Percentiles rank a stretch among this genome's conserved stretches.
phyloP scores from a whole-genome alignment of 108 stramenopile genomes.

The Conticribra weissflogii region DNA sequence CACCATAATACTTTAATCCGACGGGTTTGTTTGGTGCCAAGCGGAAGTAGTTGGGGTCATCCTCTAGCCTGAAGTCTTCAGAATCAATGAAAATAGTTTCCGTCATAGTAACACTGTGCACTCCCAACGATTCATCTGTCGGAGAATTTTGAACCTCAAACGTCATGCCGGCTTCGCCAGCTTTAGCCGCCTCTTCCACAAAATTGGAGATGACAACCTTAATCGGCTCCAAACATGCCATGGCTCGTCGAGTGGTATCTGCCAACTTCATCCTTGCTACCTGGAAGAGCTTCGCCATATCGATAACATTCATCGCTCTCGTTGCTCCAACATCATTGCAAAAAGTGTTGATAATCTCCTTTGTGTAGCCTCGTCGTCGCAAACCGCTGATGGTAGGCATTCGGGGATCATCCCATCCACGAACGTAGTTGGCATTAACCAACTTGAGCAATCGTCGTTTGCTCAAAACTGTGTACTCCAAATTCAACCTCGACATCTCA shows the following conservation, averaged over 20 bases:
- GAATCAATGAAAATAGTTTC: conserved; percentile 87
- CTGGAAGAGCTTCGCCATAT: conserved; percentile 82
- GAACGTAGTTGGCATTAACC: conserved; percentile 73
- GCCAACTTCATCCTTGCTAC: conserved; percentile 66
- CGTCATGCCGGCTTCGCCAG: conserved; percentile 47
- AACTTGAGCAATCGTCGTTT: conserved; percentile 97
- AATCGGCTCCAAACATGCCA: conserved; percentile 93
- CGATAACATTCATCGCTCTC: conserved; percentile 90
- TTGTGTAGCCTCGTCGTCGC: conserved; percentile 95
- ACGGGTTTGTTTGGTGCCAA: conserved; percentile 94
- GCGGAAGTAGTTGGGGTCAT: conserved; percentile 87
- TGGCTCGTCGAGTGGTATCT: conserved; percentile 79
- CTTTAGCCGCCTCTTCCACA: conserved; percentile 52
- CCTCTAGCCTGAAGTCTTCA: conserved; percentile 87
- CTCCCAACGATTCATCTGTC: conserved; percentile 79
- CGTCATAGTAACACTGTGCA: conserved; percentile 84
- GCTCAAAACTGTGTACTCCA: conserved; percentile 93
- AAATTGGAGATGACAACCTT: conserved; percentile 83
- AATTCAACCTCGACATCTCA: conserved; percentile 92
- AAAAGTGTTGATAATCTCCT: conserved; percentile 92
- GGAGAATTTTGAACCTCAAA: conserved; percentile 88
- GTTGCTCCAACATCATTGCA: conserved; percentile 97
- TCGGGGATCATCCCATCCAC: conserved; percentile 99
- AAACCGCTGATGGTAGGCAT: conserved; percentile 98
- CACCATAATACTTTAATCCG: conserved; percentile 90